Evolutionary conservation across 495 filamentous ascomycete genomes (phyloP).

Genomic region (Aeminium ludgeri): DNA sequence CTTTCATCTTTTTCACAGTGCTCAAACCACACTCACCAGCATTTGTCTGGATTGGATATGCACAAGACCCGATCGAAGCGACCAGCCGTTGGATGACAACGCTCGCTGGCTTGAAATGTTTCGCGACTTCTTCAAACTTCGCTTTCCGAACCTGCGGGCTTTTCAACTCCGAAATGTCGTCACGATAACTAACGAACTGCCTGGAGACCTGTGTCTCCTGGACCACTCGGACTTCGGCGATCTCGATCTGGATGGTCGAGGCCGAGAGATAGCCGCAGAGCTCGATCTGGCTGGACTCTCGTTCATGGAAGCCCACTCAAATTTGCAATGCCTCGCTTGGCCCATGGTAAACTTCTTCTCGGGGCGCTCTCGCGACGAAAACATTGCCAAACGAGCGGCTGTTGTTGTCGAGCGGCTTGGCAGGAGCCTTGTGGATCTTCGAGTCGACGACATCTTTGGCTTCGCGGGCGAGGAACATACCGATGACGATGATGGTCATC

Average conservation of each 20-base stretch:
- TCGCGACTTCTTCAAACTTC: slow-evolving; percentile 7
- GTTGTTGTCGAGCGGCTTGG: slow-evolving; percentile 18
- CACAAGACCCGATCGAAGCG: not conserved
- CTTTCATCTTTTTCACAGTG: slow-evolving; percentile 3
- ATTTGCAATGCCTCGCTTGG: slow-evolving; percentile 22
- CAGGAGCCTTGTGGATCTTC: slow-evolving; percentile 17
- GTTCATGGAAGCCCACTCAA: slow-evolving; percentile 23
- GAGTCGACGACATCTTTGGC: slow-evolving; percentile 18
- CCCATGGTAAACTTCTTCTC: slow-evolving; percentile 23
- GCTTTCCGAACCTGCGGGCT: slow-evolving; percentile 19
- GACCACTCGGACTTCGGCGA: slow-evolving; percentile 7
- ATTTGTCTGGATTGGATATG: slow-evolving; percentile 23
- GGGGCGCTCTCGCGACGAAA: not conserved
- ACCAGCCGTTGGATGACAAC: not conserved
- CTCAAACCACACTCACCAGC: slow-evolving; percentile 15
- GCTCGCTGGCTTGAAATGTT: not conserved
- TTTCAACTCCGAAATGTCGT: slow-evolving; percentile 22
- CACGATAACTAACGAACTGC: slow-evolving; percentile 6
- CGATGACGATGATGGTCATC: slow-evolving; percentile 2
- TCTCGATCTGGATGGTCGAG: slow-evolving; percentile 10
- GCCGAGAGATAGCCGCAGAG: not conserved
- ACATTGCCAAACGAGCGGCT: slow-evolving; percentile 7
- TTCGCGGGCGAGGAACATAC: slow-evolving; percentile 14
- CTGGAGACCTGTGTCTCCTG: slow-evolving; percentile 15
- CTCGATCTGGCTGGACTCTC: slow-evolving; percentile 9